phyloP scores from a whole-genome alignment of 352 stramenopile species.

The Phytophthora pisi region DNA sequence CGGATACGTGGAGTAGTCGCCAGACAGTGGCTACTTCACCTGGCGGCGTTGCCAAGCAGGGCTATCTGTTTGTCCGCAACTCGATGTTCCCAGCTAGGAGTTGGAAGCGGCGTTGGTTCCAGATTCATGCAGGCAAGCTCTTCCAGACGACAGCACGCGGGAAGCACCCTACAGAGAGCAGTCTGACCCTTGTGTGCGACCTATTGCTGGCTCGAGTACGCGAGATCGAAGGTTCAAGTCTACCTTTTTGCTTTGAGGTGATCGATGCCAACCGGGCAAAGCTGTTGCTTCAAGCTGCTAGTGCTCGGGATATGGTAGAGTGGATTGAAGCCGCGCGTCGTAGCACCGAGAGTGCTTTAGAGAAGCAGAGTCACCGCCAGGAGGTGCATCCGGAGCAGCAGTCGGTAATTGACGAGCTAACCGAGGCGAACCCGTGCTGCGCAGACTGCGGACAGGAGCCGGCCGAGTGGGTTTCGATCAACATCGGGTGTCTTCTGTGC shows the following conservation, averaged over 20 bases:
- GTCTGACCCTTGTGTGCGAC: constrained; percentile 79
- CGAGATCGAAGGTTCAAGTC: constrained; percentile 50
- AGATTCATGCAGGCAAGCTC: constrained; percentile 87
- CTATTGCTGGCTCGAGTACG: constrained; percentile 83
- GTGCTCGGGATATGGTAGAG: constrained; percentile 71
- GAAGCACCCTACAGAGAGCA: constrained; percentile 67
- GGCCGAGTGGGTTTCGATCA: constrained; percentile 96
- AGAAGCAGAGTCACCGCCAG: constrained; percentile 84
- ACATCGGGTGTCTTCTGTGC: constrained; percentile 96
- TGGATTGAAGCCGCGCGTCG: constrained; percentile 84
- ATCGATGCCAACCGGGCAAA: constrained; percentile 84
- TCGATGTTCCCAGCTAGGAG: constrained; percentile 81
- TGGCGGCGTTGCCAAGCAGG: constrained; percentile 69
- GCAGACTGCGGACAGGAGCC: constrained; percentile 78
- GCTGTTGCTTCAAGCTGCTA: constrained; percentile 77
- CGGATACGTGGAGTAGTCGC: constrained; percentile 65
- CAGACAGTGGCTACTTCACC: constrained; percentile 34
- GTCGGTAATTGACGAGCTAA: constrained; percentile 66
- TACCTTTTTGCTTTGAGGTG: constrained; percentile 85
- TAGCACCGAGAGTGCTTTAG: constrained; percentile 83
- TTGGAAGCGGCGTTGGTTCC: constrained; percentile 89
- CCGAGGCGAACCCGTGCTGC: constrained; percentile 60
- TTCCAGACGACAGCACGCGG: constrained; percentile 64
- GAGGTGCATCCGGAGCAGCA: constrained; percentile 85
- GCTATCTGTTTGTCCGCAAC: constrained; percentile 88